Percentiles rank a stretch among this genome's conserved stretches.
phyloP scores from a whole-genome alignment of 1,284 basidiomycete genomes.

The Trametes versicolor region DNA sequence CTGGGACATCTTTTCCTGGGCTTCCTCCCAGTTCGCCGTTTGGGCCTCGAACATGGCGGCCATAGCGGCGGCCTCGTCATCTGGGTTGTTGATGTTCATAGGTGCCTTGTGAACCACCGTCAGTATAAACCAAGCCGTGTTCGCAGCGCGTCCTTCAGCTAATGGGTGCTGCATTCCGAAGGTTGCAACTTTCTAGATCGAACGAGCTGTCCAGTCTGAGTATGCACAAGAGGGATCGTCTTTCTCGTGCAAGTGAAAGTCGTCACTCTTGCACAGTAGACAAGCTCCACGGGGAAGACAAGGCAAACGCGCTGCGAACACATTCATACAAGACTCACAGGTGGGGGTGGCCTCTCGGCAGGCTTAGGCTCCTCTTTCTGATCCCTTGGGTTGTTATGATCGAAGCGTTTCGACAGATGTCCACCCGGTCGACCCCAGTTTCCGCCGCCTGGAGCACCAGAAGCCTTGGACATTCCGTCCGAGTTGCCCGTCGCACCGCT shows the following conservation, averaged over 20 bases:
- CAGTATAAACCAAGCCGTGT: neutral
- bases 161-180: no score
- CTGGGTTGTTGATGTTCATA: constrained; percentile 58
- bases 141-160: neutral
- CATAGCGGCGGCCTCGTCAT: constrained; percentile 89
- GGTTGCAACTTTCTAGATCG: no score
- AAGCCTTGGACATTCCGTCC: constrained; percentile 30
- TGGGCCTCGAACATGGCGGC: constrained; percentile 96
- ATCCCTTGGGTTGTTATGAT: constrained; percentile 68
- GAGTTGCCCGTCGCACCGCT: constrained; percentile 51
- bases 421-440: constrained; percentile 70
- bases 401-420: constrained; percentile 89
- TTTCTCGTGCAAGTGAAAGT: no score
- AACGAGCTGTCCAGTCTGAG: no score
- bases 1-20: constrained; percentile 98
- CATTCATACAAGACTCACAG: constrained; percentile 33
- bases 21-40: constrained; percentile 93
- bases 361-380: constrained; percentile 47
- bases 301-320: no score
- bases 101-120: constrained; percentile 27
- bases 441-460: constrained; percentile 43
- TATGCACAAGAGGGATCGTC: no score
- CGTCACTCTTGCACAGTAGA: no score
- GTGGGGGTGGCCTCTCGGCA: constrained; percentile 32
- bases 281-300: no score